A percentile compares a stretch with the other conserved stretches of the same genome.
Evolutionary conservation across 441 rosid genomes (phyloP).

Genomic region (Erodium moschatum): DNA sequence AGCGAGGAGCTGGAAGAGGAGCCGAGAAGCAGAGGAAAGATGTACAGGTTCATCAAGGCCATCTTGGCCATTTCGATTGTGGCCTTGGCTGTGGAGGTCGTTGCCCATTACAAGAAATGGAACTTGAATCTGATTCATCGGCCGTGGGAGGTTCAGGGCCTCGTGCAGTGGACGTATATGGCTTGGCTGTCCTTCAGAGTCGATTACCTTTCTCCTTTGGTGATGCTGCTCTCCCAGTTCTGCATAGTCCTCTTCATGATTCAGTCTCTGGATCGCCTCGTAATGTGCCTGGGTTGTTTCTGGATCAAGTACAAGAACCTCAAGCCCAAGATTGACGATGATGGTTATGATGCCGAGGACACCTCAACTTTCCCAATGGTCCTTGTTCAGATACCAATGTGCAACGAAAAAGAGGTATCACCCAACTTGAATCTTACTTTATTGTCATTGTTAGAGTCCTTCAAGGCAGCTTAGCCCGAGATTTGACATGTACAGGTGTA

Average conservation of each 20-base stretch:
- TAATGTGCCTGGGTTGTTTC: conserved; percentile 72
- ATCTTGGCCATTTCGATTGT: conserved; percentile 49
- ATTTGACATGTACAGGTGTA: too few relatives aligned
- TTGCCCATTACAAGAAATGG: conserved; percentile 73
- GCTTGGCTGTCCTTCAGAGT: conserved; percentile 65
- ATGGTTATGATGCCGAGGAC: conserved; percentile 48
- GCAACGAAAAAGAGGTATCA: conserved; percentile 76
- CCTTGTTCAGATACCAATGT: too few relatives aligned
- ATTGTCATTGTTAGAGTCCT: too few relatives aligned
- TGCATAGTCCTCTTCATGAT: conserved; percentile 68
- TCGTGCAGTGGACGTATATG: conserved; percentile 61
- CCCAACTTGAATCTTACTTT: too few relatives aligned
- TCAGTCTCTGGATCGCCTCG: conserved; percentile 72
- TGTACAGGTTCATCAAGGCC: conserved; percentile 63
- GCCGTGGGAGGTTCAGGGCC: conserved; percentile 65
- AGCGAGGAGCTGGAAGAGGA: conserved; percentile 37
- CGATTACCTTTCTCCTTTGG: conserved; percentile 66
- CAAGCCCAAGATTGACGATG: conserved; percentile 47
- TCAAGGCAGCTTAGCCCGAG: too few relatives aligned
- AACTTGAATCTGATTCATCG: conserved; percentile 38
- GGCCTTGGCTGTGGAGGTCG: conserved; percentile 50
- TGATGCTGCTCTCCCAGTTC: conserved; percentile 50
- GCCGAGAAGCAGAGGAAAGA: conserved; percentile 49
- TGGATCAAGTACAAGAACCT: conserved; percentile 69
- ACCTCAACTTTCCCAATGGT: conserved; percentile 66